Percentiles rank a stretch among this genome's conserved stretches.
Conservation (phyloP, 129 eudicot genomes). For the Apium graveolens region DNA sequence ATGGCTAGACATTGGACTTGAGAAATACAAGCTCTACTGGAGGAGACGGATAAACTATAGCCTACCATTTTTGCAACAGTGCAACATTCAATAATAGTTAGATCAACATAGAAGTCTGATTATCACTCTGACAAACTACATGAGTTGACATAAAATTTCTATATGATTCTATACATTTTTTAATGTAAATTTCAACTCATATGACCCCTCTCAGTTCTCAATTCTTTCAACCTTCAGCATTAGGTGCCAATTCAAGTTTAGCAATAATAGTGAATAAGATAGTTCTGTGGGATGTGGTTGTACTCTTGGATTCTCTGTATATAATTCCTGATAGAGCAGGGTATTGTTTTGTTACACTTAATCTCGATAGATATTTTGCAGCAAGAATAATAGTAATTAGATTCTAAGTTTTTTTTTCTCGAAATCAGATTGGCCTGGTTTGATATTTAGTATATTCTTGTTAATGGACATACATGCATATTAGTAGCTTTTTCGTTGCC, state of each 20-base stretch:
- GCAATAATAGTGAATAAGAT: conserved; percentile 18
- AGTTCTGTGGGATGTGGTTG: neutral
- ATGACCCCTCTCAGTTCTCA: conserved; percentile 7
- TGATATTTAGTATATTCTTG: neutral
- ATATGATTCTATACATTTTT: conserved; percentile 27
- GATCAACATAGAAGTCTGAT: conserved; percentile 25
- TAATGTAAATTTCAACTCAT: conserved; percentile 23
- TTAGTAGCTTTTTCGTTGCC: neutral
- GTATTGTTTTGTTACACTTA: neutral
- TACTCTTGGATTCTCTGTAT: neutral
- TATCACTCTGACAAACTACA: neutral
- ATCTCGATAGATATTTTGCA: neutral
- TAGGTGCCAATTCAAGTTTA: conserved; percentile 20
- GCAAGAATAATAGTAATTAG: neutral
- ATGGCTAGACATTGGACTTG: conserved; percentile 81
- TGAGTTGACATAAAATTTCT: conserved; percentile 15
- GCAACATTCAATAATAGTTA: conserved; percentile 58
- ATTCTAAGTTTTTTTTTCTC: neutral
- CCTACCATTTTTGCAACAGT: conserved; percentile 78
- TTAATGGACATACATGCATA: neutral
- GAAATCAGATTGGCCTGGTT: neutral
- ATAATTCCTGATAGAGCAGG: neutral
- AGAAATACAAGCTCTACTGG: conserved; percentile 71
- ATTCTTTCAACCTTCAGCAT: conserved; percentile 13
- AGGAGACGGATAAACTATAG: conserved; percentile 50